Evolutionary conservation across 805 yeast species (phyloP), one percentile per base, ranked within the genome.

Genomic region (Komagataella phaffii): DNA sequence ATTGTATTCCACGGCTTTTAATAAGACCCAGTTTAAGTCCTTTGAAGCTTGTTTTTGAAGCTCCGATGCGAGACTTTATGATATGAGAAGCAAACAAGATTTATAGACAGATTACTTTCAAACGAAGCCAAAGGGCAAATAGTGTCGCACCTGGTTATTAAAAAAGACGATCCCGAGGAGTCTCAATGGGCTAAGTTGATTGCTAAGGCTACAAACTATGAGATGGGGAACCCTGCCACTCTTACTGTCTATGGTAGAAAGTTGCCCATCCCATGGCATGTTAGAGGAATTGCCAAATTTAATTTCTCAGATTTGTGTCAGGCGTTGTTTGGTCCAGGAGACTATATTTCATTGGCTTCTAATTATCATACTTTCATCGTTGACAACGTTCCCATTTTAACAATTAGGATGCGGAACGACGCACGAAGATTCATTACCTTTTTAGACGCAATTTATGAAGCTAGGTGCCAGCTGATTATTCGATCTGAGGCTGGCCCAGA

Each of bases 391-490:
- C 90, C 90, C 0, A 67, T 76, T 4, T 63, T 84, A 64, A 75
- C 79, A 1, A 60, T 76, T 3, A 72, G 65, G 48, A 74, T 72
- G 78, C 81, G 80, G 56, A 81, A 81, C 57, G 87, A 83, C 57
- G 89, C 89, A 2, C 66, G 87, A 50, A 64, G 85, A 52, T 77
- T 83, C 58, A 83, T 84, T 50, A 80, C 85, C 0, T 63, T 84
- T 17, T 60, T 83, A 24, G 89, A 84, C 63, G 86, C 88, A 0
- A 63, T 83, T 10, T 83, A 84, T 61, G 89, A 84, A 59, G 74
- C 83, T 17, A 74, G 76, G 57, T 82, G 88, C 59, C 77, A 78
- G 57, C 65, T 83, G n/a, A 71, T 71, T 23, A 59, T 84, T 54
- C 64, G 81, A 52, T 62, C 76, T 36, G 82, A 74, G 48, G 77